Conservation (phyloP, 1,284 basidiomycete species). For the Leccinum fallax region DNA sequence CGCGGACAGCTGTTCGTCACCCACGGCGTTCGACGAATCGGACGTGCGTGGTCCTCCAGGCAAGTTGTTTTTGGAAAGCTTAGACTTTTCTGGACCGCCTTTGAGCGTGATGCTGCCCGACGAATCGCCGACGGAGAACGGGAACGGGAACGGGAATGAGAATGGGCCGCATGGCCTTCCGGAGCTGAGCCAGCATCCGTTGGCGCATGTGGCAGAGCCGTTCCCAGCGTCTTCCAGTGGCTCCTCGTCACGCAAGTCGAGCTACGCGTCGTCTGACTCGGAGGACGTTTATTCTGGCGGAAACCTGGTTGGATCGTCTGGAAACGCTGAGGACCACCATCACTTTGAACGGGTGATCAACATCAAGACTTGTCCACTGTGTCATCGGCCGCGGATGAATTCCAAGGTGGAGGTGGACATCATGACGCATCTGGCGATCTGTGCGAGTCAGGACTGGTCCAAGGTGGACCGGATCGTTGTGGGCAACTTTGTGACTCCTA, state of each 20-base stretch:
- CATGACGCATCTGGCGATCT: slow-evolving; percentile 90
- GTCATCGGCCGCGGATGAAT: slow-evolving; percentile 84
- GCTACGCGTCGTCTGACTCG: slow-evolving; percentile 46
- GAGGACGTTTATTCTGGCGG: slow-evolving; percentile 40
- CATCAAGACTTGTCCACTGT: slow-evolving; percentile 91
- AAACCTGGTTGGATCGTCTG: slow-evolving; percentile 2
- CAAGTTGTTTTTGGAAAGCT: slow-evolving; percentile 47
- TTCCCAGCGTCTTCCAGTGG: slow-evolving; percentile 24
- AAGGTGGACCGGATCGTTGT: slow-evolving; percentile 88
- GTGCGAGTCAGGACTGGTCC: slow-evolving; percentile 91
- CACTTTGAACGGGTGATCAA: slow-evolving; percentile 91
- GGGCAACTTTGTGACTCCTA: slow-evolving; percentile 94
- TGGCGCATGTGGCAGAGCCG: slow-evolving; percentile 38
- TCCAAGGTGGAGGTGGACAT: slow-evolving; percentile 92
- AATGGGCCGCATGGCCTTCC: not conserved
- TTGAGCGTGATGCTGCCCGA: slow-evolving; percentile 32
- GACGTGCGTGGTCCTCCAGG: slow-evolving; percentile 17
- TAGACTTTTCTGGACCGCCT: slow-evolving; percentile 67
- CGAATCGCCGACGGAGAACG: slow-evolving; percentile 25
- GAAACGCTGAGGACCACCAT: slow-evolving; percentile 37
- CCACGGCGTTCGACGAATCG: slow-evolving; percentile 46
- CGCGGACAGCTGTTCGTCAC: slow-evolving; percentile 35
- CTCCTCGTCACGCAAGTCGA: slow-evolving; percentile 32
- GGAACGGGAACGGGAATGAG: not conserved
- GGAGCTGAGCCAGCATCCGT: slow-evolving; percentile 48